These are phyloP conservation scores for Phragmites australis DNA, from an alignment of 176 grass and related monocot genomes.

Conservation along the genomic window DNA sequence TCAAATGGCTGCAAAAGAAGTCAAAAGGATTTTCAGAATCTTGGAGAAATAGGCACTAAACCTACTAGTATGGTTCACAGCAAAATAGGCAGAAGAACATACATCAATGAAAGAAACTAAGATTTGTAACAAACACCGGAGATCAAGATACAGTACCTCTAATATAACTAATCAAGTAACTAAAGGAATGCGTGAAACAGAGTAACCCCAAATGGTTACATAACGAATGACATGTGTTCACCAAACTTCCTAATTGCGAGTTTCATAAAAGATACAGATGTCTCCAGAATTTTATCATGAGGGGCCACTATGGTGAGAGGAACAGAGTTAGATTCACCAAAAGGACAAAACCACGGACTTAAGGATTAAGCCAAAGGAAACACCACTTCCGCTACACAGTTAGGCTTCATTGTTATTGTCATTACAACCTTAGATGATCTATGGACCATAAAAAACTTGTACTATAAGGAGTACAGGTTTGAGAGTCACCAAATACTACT, in stretches of 20 bases:
- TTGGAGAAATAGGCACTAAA: neutral
- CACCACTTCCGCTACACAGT: neutral
- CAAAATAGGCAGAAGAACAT: neutral
- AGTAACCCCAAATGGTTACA: neutral
- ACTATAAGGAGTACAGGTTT: neutral
- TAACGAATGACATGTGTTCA: neutral
- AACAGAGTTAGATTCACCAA: neutral
- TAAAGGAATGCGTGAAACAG: neutral
- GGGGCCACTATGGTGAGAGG: neutral
- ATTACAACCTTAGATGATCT: neutral
- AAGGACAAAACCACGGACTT: neutral
- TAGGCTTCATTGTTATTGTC: neutral
- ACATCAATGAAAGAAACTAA: neutral
- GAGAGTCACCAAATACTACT: neutral
- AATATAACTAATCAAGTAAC: neutral
- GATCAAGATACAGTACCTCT: neutral
- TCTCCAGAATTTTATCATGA: neutral
- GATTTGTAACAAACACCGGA: neutral
- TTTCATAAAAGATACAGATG: neutral
- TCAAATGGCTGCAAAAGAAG: constrained; percentile 65
- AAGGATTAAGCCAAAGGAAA: neutral
- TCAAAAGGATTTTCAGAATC: neutral
- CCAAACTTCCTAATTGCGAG: neutral
- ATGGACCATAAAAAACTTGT: neutral
- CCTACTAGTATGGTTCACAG: neutral